phyloP scores from a whole-genome alignment of 768 basidiomycete genomes.

The Lanmaoa rubissima region DNA sequence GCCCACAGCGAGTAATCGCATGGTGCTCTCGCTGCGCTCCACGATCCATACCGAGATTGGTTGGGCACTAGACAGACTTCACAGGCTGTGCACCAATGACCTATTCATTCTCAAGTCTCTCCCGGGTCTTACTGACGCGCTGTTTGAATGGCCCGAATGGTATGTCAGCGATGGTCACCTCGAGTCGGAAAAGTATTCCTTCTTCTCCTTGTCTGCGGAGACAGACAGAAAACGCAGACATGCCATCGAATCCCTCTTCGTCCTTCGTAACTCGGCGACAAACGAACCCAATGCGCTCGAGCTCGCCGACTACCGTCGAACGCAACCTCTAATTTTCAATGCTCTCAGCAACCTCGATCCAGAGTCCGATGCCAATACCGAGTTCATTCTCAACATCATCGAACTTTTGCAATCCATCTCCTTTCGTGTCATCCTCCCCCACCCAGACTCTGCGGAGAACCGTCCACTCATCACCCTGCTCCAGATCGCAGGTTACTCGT shows the following conservation, averaged over 20 bases:
- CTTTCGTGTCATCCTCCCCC: constrained; percentile 38
- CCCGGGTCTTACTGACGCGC: constrained; percentile 76
- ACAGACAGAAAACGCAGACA: constrained; percentile 59
- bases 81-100: constrained; percentile 77
- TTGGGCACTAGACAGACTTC: constrained; percentile 88
- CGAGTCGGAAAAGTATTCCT: constrained; percentile 38
- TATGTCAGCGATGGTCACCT: constrained; percentile 65
- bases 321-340: constrained; percentile 62
- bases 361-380: constrained; percentile 63
- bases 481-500: constrained; percentile 52
- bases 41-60: constrained; percentile 78
- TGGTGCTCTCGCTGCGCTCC: constrained; percentile 87
- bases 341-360: constrained; percentile 61
- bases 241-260: constrained; percentile 81
- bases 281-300: constrained; percentile 65
- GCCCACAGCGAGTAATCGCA: constrained; percentile 72
- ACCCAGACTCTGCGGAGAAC: constrained; percentile 35
- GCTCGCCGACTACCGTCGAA: constrained; percentile 56
- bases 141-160: constrained; percentile 89
- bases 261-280: constrained; percentile 83
- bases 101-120: constrained; percentile 68
- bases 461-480: constrained; percentile 60
- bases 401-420: constrained; percentile 71
- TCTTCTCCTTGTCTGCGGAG: constrained; percentile 58
- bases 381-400: constrained; percentile 68